Percentiles rank a stretch among this genome's conserved stretches.
Conservation (phyloP, 1,284 basidiomycete genomes). For the Cutaneotrichosporon sp. region DNA sequence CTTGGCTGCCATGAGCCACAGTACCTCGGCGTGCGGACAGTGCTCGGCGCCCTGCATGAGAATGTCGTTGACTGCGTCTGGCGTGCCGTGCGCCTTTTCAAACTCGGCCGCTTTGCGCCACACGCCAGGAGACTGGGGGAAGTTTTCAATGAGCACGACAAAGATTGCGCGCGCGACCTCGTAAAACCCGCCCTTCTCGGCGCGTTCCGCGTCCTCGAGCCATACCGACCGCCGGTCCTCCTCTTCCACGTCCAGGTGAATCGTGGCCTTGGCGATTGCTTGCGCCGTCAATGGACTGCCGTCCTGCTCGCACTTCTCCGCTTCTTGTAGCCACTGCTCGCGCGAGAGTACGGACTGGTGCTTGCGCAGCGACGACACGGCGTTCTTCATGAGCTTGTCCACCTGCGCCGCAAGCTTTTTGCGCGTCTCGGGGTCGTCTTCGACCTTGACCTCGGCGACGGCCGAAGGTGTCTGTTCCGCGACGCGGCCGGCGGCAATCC, state of each 20-base stretch:
- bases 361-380: conserved; percentile 68
- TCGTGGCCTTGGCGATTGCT: conserved; percentile 90
- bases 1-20: conserved; percentile 97
- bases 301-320: conserved; percentile 83
- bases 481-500: conserved; percentile 91
- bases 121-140: conserved; percentile 71
- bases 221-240: conserved; percentile 85
- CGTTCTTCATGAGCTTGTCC: conserved; percentile 80
- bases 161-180: conserved; percentile 81
- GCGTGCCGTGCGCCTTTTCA: conserved; percentile 81
- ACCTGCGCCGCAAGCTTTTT: conserved; percentile 58
- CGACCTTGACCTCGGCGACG: conserved; percentile 43
- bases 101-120: conserved; percentile 89
- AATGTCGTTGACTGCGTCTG: conserved; percentile 75
- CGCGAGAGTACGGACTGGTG: conserved; percentile 84
- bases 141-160: conserved; percentile 85
- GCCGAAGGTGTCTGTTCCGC: conserved; percentile 70
- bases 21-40: conserved; percentile 87
- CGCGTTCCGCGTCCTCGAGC: conserved; percentile 83
- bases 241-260: conserved; percentile 91
- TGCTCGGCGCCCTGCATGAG: conserved; percentile 75
- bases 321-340: conserved; percentile 95
- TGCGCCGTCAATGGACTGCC: conserved; percentile 81
- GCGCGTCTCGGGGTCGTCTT: conserved; percentile 53
- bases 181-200: conserved; percentile 67